Evolutionary conservation across 352 stramenopile species (phyloP).

Genomic region (Sclerospora graminicola): DNA sequence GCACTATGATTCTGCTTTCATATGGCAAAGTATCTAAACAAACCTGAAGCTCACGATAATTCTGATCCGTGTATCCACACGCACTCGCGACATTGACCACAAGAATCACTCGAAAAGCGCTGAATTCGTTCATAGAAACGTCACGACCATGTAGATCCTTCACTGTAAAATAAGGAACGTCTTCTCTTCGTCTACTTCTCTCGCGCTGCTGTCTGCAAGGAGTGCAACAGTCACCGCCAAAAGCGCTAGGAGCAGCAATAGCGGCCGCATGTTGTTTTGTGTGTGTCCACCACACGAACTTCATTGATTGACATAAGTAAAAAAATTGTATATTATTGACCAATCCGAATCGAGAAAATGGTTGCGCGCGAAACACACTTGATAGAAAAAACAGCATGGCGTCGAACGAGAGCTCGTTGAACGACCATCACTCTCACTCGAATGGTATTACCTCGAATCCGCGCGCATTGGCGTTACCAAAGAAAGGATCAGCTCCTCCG

Average conservation of each 20-base stretch:
- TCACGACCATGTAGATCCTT: constrained; percentile 32
- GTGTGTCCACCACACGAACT: not conserved
- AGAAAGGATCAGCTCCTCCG: not conserved
- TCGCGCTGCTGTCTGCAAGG: not conserved
- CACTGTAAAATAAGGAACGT: constrained; percentile 56
- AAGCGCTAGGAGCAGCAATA: constrained; percentile 8
- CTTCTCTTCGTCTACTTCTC: not conserved
- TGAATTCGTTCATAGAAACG: constrained; percentile 40
- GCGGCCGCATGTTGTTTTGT: constrained; percentile 1
- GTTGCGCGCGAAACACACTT: no score
- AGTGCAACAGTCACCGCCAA: constrained; percentile 1
- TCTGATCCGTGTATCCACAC: constrained; percentile 36
- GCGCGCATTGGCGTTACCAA: not conserved
- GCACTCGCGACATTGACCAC: constrained; percentile 78
- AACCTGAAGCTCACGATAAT: constrained; percentile 2
- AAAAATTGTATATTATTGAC: no score
- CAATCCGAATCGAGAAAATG: no score
- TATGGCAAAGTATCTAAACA: not conserved
- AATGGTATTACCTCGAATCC: no score
- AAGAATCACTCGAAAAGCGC: constrained; percentile 50
- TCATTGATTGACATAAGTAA: not conserved
- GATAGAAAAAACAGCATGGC: no score
- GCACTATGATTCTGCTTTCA: not conserved
- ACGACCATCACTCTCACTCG: constrained; percentile 16
- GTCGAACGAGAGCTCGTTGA: not conserved